Base-by-base conservation (phyloP, 306 rosid genomes). In the Urtica urens region DNA sequence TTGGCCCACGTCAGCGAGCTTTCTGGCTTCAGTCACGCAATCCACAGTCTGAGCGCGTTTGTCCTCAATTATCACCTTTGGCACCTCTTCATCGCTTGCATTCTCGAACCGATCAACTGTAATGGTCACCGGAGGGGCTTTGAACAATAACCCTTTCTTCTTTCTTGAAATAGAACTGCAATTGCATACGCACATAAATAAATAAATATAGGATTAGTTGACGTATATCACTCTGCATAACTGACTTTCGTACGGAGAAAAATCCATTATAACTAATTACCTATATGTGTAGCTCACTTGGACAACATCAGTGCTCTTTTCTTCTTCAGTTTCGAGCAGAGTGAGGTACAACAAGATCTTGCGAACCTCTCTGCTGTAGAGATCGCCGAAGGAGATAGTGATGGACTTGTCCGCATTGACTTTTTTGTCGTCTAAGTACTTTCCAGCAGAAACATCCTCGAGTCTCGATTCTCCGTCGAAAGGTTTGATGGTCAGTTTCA, bases 401-500 rank as follows among this genome's bases (percentile, higher is more conserved):
- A 64, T n/a, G 7, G 31, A 23, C n/a, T n/a, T n/a, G n/a, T n/a
- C n/a, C n/a, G n/a, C n/a, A n/a, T n/a, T 10, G 28, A 14, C 0
- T 12, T 12, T 5, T 46, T 24, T 10, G 3, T n/a, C 1, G 33
- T 0, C 15, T 24, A 8, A 1, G 51, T 46, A 46, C 10, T 46
- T 46, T 46, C 51, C 51, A 2, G 33, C 51, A 25, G 10, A 23
- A 17, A 23, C 51, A 0, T 46, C 15, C 23, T 43, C 6, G n/a
- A 43, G 20, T 21, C 15, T 43, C 25, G 49, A 43, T 19, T 43
- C 26, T 2, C 13, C n/a, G 6, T 37, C 16, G 42, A 37, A 10
- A 19, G 10, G 27, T 9, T 4, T 0, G 28, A 63, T 23, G 0
- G 33, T 59, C 12, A 69, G 42, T 3, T 56, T 47, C 22, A 69